Evolutionary conservation across 164 flowering plant species (phyloP).

Genomic region (Kingdonia uniflora): DNA sequence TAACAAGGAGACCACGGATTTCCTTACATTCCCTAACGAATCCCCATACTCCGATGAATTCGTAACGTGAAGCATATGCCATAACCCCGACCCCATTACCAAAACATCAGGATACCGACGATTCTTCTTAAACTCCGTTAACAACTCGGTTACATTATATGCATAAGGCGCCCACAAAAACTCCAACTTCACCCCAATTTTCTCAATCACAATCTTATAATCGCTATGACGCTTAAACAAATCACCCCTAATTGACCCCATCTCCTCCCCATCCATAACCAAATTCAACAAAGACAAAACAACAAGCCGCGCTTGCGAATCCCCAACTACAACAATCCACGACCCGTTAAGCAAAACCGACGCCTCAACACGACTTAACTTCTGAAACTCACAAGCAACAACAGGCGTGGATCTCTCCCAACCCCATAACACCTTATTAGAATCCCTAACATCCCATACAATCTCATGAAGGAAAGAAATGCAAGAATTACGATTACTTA

Average conservation of each 20-base stretch:
- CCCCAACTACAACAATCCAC: slow-evolving; percentile 90
- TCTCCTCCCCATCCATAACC: slow-evolving; percentile 34
- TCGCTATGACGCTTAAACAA: slow-evolving; percentile 76
- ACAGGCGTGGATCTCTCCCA: slow-evolving; percentile 41
- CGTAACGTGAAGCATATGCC: slow-evolving; percentile 82
- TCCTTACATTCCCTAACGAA: slow-evolving; percentile 29
- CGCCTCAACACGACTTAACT: slow-evolving; percentile 40
- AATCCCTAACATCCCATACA: slow-evolving; percentile 24
- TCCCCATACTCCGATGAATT: slow-evolving; percentile 53
- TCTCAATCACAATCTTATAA: slow-evolving; percentile 40
- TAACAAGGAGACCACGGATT: slow-evolving; percentile 27
- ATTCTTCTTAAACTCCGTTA: slow-evolving; percentile 22
- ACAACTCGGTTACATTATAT: slow-evolving; percentile 37
- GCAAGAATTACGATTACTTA: slow-evolving; percentile 46
- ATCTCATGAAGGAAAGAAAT: slow-evolving; percentile 55
- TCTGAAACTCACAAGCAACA: slow-evolving; percentile 54
- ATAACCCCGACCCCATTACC: slow-evolving; percentile 78
- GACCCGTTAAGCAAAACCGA: slow-evolving; percentile 81
- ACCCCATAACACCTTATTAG: slow-evolving; percentile 28
- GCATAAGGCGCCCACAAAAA: slow-evolving; percentile 84
- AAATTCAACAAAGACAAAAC: slow-evolving; percentile 43
- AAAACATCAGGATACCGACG: slow-evolving; percentile 63
- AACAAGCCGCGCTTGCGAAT: slow-evolving; percentile 72
- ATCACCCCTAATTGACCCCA: slow-evolving; percentile 36
- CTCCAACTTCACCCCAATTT: slow-evolving; percentile 65